Evolutionary conservation across 441 rosid genomes (phyloP).

Genomic region (Gossypium laxum): DNA sequence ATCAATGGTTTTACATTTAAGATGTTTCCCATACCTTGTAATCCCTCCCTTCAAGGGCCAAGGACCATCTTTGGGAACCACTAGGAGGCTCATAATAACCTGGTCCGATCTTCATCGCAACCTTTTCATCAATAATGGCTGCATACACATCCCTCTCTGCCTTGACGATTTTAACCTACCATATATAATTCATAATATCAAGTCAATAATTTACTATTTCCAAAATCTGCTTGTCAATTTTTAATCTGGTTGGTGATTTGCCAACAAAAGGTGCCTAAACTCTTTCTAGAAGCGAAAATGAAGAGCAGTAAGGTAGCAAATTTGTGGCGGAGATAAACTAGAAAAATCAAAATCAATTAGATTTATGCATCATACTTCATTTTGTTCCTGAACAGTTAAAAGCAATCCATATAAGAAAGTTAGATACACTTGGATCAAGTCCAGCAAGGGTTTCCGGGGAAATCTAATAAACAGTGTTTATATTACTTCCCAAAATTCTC

Average conservation of each 20-base stretch:
- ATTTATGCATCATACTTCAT: neutral
- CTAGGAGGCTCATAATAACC: conserved; percentile 64
- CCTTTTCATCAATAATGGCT: conserved; percentile 59
- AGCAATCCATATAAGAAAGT: neutral
- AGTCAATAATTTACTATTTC: conserved; percentile 5
- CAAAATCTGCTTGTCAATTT: neutral
- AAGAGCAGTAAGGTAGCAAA: neutral
- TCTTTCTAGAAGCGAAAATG: neutral
- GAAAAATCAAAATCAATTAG: neutral
- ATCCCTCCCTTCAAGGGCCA: conserved; percentile 49
- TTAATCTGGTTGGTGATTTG: neutral
- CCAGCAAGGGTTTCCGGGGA: neutral
- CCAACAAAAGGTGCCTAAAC: neutral
- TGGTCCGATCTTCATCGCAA: conserved; percentile 84
- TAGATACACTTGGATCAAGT: neutral
- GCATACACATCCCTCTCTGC: conserved; percentile 79
- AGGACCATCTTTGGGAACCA: conserved; percentile 47
- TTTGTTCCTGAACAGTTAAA: neutral
- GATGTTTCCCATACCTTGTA: conserved; percentile 86
- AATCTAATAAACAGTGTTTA: neutral
- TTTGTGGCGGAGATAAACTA: neutral
- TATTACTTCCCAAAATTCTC: neutral
- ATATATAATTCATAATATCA: neutral
- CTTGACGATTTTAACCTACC: conserved; percentile 54
- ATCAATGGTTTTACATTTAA: conserved; percentile 15